A percentile compares a stretch with the other conserved stretches of the same genome.
phyloP scores from a whole-genome alignment of 257 asterid species.

The Nicotiana paniculata region DNA sequence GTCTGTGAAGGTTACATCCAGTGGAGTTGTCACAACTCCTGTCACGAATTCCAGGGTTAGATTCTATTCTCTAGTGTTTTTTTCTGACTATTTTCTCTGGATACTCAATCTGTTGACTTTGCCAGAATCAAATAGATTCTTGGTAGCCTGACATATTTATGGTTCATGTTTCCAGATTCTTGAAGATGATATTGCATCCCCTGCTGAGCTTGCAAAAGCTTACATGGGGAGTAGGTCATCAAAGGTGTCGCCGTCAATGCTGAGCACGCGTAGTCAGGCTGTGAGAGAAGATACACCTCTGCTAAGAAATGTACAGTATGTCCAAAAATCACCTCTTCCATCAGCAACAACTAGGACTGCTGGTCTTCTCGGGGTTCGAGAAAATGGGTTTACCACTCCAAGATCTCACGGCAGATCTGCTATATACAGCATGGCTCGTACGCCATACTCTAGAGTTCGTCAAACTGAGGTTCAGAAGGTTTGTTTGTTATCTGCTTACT shows the following conservation, averaged over 20 bases:
- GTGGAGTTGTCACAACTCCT: slow-evolving; percentile 33
- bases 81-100: background rate
- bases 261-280: slow-evolving; percentile 43
- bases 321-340: slow-evolving; percentile 37
- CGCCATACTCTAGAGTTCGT: slow-evolving; percentile 71
- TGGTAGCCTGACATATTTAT: slow-evolving; percentile 13
- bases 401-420: slow-evolving; percentile 84
- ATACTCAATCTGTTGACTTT: background rate
- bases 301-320: slow-evolving; percentile 26
- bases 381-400: slow-evolving; percentile 59
- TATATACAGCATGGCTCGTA: slow-evolving; percentile 83
- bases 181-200: slow-evolving; percentile 64
- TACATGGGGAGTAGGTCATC: slow-evolving; percentile 82
- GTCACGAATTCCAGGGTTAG: slow-evolving; percentile 38
- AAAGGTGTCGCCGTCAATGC: slow-evolving; percentile 56
- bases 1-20: slow-evolving; percentile 26
- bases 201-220: slow-evolving; percentile 91
- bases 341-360: slow-evolving; percentile 25
- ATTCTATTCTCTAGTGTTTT: background rate
- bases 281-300: slow-evolving; percentile 38
- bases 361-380: slow-evolving; percentile 33
- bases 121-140: background rate
- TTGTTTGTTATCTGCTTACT: background rate
- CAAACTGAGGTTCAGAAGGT: slow-evolving; percentile 53
- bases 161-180: slow-evolving; percentile 40